Evolutionary conservation across 1,139 yeast species (phyloP), one percentile per base, ranked within the genome.

Genomic region (Kodamaea ohmeri): DNA sequence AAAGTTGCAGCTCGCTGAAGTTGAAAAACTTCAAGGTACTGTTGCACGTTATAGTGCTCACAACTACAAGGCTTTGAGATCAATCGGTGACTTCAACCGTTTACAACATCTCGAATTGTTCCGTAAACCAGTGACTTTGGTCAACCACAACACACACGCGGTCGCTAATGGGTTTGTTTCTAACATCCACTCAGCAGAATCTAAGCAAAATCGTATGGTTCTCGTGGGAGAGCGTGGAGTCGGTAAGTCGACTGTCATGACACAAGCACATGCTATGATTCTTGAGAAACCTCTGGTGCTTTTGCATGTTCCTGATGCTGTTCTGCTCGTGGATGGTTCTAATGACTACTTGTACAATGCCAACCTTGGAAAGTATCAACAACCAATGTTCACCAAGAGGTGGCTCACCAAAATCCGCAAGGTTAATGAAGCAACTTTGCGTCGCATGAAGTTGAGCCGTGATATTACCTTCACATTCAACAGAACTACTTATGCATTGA

Each of bases 351-450:
- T 75, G 39, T 73, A 61, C 48, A 83, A 84, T 56, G 64, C 67
- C 25, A 63, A 61, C 33, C 52, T 71, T 22, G 63, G 66, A 19
- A 55, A 67, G 37, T 87, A 80, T 57, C 83, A 79, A 38, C 96
- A 89, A 60, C 96, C 95, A 40, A 84, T 84, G 94, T 76, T 72
- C 51, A 68, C 85, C 41, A 79, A 79, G 52, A 70, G 73, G 41
- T 73, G 86, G 61, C 59, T 86, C 47, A 65, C 67, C 47, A 79
- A 78, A 58, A 65, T 83, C 39, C 65, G 75, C 38, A 67, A 67
- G 36, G 80, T 80, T 25, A 89, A 87, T 61, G 68, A 65, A 45
- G 67, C 60, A 2, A 53, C 69, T 4, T 71, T 86, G 43, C 54
- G 67, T 35, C 60, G 75, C 29, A 62, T 86, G 47, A 65, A 67